These are phyloP conservation scores for Aureobasidium sp. DNA, from an alignment of 2,329 filamentous ascomycete species.

Conservation along the genomic window DNA sequence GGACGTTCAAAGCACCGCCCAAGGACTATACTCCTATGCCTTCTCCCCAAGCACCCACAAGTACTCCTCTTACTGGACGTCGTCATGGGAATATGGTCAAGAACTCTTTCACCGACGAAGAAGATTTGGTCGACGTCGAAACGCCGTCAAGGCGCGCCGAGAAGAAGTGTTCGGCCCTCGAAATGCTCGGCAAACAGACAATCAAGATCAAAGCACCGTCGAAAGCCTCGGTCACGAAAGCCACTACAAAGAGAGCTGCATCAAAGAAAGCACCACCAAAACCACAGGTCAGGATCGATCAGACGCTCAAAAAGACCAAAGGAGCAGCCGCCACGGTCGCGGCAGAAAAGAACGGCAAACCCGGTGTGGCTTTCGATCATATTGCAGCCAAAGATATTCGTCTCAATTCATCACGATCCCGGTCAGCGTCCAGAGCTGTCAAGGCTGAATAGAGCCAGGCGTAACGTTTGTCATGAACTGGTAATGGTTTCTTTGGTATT, in stretches of 20 bases:
- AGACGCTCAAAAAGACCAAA: conserved; percentile 12
- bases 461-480: conserved; percentile 7
- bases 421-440: background rate
- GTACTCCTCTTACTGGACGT: conserved; percentile 21
- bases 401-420: conserved; percentile 6
- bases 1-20: conserved; percentile 17
- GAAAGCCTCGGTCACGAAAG: conserved; percentile 19
- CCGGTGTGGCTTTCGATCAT: conserved; percentile 4
- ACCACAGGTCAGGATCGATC: conserved; percentile 14
- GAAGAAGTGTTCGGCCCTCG: conserved; percentile 16
- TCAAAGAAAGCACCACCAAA: conserved; percentile 16
- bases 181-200: conserved; percentile 19
- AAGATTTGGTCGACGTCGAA: conserved; percentile 26
- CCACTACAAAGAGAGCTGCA: conserved; percentile 18
- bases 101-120: conserved; percentile 17
- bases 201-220: background rate
- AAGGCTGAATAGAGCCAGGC: background rate
- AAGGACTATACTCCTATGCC: conserved; percentile 26
- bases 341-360: conserved; percentile 11
- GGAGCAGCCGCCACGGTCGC: background rate
- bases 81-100: conserved; percentile 25
- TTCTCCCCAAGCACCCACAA: conserved; percentile 24
- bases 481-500: background rate
- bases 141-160: conserved; percentile 28
- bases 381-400: conserved; percentile 4